phyloP scores from a whole-genome alignment of 768 basidiomycete genomes.

The Mycena indigotica region DNA sequence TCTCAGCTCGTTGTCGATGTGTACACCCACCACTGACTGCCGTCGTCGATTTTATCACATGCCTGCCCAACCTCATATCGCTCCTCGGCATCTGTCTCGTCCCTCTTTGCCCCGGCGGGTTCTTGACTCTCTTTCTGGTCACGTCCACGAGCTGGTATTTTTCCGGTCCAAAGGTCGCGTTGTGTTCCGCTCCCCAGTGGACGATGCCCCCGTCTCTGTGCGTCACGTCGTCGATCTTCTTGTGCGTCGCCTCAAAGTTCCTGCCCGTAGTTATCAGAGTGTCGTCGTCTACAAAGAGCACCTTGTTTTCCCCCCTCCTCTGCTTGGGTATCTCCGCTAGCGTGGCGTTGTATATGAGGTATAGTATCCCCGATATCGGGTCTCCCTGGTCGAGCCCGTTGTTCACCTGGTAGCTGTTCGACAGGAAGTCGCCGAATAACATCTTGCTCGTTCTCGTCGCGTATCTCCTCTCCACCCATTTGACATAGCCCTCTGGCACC shows the following conservation, averaged over 20 bases:
- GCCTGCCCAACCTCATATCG: slow-evolving; percentile 6
- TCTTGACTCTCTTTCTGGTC: background rate
- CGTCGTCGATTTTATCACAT: slow-evolving; percentile 20
- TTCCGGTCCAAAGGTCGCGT: background rate
- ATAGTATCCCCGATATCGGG: slow-evolving; percentile 27
- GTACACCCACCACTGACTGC: slow-evolving; percentile 34
- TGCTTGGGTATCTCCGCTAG: background rate
- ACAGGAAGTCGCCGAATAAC: slow-evolving; percentile 24
- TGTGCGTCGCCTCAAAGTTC: background rate
- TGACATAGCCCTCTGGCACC: slow-evolving; percentile 28
- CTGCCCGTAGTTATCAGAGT: background rate
- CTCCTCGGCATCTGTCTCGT: background rate
- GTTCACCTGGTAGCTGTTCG: slow-evolving; percentile 8
- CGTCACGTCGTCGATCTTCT: background rate
- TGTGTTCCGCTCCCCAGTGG: background rate
- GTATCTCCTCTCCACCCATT: slow-evolving; percentile 13
- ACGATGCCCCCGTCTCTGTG: background rate
- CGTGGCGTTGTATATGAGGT: slow-evolving; percentile 26
- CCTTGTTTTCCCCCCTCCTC: background rate
- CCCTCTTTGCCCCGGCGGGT: slow-evolving; percentile 3
- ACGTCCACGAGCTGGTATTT: slow-evolving; percentile 23
- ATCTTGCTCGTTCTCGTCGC: slow-evolving; percentile 5
- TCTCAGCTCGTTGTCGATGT: slow-evolving; percentile 28
- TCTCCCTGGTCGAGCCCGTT: slow-evolving; percentile 32
- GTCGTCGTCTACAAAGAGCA: slow-evolving; percentile 3